Percentiles rank a stretch among this genome's conserved stretches.
phyloP scores from a whole-genome alignment of 129 eudicot species.

The Pseudognaphalium luteoalbum region DNA sequence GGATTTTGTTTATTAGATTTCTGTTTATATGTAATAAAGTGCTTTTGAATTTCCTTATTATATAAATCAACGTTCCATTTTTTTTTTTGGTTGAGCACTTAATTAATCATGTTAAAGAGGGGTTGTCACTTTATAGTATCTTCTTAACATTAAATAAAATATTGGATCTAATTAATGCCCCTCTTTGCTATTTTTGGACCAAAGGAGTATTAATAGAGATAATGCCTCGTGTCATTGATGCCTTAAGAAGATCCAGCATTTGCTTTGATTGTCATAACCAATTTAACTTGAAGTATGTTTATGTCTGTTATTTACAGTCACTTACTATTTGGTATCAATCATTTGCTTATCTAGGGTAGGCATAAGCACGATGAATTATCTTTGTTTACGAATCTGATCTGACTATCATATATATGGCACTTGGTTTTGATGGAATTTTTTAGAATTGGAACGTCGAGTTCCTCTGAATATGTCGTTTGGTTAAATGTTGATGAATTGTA shows the following conservation, averaged over 20 bases:
- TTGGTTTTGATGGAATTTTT: not conserved
- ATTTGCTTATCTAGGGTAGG: not conserved
- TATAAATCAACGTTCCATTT: not conserved
- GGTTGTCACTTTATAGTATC: not conserved
- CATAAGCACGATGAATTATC: not conserved
- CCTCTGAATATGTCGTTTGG: no score
- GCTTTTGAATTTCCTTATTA: no score
- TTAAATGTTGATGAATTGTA: no score
- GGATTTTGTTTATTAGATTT: not conserved
- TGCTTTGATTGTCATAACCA: constrained; percentile 4
- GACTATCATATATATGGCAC: not conserved
- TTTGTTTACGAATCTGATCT: no score
- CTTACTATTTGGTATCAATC: not conserved
- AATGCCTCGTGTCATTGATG: not conserved
- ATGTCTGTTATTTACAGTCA: not conserved
- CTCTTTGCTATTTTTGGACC: not conserved
- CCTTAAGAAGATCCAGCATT: not conserved
- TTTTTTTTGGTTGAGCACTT: not conserved
- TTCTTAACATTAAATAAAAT: not conserved
- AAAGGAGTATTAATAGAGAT: not conserved
- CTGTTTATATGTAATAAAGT: no score
- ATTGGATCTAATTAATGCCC: not conserved
- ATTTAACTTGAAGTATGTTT: no score
- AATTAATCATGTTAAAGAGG: not conserved
- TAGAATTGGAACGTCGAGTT: not conserved